Evolutionary conservation across 2,329 filamentous ascomycete genomes (phyloP), one percentile per base, ranked within the genome.

Genomic region (Pseudocercospora crystallina): DNA sequence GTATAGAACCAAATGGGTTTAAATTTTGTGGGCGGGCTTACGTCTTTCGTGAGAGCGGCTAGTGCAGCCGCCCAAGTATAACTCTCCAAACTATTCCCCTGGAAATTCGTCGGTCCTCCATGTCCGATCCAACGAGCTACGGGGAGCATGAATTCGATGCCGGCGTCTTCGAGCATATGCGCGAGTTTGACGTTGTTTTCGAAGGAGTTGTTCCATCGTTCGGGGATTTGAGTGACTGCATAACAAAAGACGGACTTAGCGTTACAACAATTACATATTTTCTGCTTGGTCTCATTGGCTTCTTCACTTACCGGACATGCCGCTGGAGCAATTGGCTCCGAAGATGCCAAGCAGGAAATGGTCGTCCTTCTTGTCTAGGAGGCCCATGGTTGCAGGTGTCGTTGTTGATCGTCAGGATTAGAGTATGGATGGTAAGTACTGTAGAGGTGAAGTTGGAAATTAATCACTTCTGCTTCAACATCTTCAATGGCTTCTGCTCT

Each of bases 151-250:
- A 43, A 43, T 14, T 43, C 40, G 17, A 43, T 13, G 5, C 40
- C 40, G 17, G 40, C 40, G 31, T 43, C 40, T 10, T 43, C 40
- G 31, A 31, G 29, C 31, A 43, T n/a, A 11, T 43, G 31, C 20
- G 40, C 40, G 9, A 31, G 10, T 4, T 31, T 43, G 29, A 43
- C 40, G n/a, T 43, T 43, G 40, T 43, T 43, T 17, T 33, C 40
- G n/a, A 29, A 43, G 5, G 40, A 43, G 40, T 43, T 43, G 40
- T 32, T 31, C 40, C 40, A 43, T 12, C 40, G 26, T n/a, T 43
- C 40, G 12, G 40, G 40, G 5, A 43, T 43, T 13, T 20, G 17
- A 14, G 40, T 43, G 10, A 31, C 20, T 26, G n/a, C n/a, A n/a
- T n/a, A n/a, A n/a, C n/a, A n/a, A n/a, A n/a, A n/a, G n/a, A n/a